Percentiles rank a stretch among this genome's conserved stretches.
Conservation (phyloP, 352 stramenopile species). For the Phytophthora cactorum region DNA sequence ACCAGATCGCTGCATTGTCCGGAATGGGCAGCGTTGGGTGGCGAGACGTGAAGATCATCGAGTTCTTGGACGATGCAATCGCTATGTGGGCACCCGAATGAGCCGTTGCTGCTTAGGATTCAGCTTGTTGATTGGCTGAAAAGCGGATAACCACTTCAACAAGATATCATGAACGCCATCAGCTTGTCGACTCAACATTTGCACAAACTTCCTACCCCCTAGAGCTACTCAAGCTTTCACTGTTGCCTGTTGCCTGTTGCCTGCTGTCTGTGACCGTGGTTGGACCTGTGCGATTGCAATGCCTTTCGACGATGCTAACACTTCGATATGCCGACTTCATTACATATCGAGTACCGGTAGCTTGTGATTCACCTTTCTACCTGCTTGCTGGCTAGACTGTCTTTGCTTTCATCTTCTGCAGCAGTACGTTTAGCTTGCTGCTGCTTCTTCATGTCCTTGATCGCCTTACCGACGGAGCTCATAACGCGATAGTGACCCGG, state of each 20-base stretch:
- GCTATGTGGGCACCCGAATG: neutral
- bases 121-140: slow-evolving; percentile 12
- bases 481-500: slow-evolving; percentile 54
- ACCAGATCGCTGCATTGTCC: slow-evolving; percentile 39
- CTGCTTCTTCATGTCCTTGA: slow-evolving; percentile 54
- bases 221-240: neutral
- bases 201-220: no score
- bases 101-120: neutral
- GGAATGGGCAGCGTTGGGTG: slow-evolving; percentile 31
- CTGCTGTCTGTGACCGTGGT: no score
- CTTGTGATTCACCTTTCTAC: no score
- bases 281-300: no score
- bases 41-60: slow-evolving; percentile 51
- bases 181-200: slow-evolving; percentile 11
- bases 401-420: neutral
- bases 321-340: no score
- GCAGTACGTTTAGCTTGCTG: slow-evolving; percentile 7
- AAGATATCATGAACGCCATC: neutral
- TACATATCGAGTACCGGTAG: no score
- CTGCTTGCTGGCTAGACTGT: no score
- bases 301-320: no score
- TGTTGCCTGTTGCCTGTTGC: no score
- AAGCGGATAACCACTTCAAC: slow-evolving; percentile 12
- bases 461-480: slow-evolving; percentile 50
- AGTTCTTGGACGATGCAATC: neutral